These are phyloP conservation scores for Starmerella gropengiesseri DNA, from an alignment of 805 yeast genomes.

Conservation along the genomic window DNA sequence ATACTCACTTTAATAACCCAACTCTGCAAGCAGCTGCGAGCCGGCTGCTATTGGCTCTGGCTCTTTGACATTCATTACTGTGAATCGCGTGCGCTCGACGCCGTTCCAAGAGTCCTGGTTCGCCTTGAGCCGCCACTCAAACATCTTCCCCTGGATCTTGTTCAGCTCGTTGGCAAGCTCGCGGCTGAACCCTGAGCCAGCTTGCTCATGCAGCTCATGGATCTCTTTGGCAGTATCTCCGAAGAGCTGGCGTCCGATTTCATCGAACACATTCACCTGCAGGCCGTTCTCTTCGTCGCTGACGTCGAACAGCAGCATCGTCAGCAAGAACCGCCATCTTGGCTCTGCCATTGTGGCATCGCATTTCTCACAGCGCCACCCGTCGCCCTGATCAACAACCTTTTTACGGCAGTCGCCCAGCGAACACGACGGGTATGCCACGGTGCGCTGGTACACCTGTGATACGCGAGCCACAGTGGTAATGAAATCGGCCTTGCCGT, in stretches of 20 bases:
- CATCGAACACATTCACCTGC: constrained; percentile 83
- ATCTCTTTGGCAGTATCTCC: constrained; percentile 57
- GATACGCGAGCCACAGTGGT: constrained; percentile 62
- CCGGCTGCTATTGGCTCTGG: constrained; percentile 11
- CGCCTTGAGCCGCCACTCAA: constrained; percentile 65
- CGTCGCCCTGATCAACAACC: constrained; percentile 56
- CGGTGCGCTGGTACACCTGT: constrained; percentile 59
- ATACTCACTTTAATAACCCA: constrained; percentile 12
- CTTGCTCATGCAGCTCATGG: constrained; percentile 24
- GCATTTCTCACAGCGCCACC: constrained; percentile 93
- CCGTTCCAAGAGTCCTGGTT: constrained; percentile 78
- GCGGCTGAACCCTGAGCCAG: constrained; percentile 26
- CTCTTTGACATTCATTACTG: constrained; percentile 39
- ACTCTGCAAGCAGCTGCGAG: constrained; percentile 14
- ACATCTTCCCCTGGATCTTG: constrained; percentile 54
- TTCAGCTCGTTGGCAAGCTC: constrained; percentile 39
- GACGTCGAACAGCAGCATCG: constrained; percentile 73
- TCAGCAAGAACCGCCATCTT: constrained; percentile 65
- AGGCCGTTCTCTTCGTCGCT: constrained; percentile 35
- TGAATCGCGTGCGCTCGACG: constrained; percentile 53
- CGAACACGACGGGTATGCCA: constrained; percentile 84
- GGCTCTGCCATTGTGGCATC: constrained; percentile 59
- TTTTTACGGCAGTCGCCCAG: constrained; percentile 72
- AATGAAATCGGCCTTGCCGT: constrained; percentile 73
- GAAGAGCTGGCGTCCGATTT: constrained; percentile 59